Conservation (phyloP, 257 asterid genomes). For the Solanum sejunctum region DNA sequence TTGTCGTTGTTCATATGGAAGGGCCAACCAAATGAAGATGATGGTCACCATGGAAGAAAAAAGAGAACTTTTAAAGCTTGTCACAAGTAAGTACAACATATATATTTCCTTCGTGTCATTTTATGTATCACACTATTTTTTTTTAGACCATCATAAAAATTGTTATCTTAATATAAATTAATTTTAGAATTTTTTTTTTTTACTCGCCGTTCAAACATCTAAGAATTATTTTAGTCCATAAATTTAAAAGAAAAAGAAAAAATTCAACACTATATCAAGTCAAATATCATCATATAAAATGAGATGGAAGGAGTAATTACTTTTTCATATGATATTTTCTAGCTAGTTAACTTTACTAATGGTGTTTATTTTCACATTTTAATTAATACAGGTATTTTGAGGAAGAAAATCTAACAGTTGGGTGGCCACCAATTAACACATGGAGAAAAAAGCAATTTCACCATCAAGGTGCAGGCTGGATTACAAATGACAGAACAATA, state of each 20-base stretch:
- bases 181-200: too few species aligned
- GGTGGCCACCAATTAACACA: slow-evolving; percentile 38
- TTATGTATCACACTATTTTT: too few species aligned
- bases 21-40: slow-evolving; percentile 25
- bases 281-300: too few species aligned
- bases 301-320: too few species aligned
- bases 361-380: neutral
- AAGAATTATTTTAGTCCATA: too few species aligned
- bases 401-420: slow-evolving; percentile 9
- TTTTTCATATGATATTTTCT: too few species aligned
- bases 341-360: neutral
- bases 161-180: too few species aligned
- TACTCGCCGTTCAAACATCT: too few species aligned
- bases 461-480: slow-evolving; percentile 6
- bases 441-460: slow-evolving; percentile 20
- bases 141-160: too few species aligned
- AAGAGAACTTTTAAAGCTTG: neutral
- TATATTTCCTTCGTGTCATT: too few species aligned
- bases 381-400: slow-evolving; percentile 7
- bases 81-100: slow-evolving; percentile 4
- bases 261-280: too few species aligned
- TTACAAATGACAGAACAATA: neutral
- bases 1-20: slow-evolving; percentile 33
- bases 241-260: too few species aligned
- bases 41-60: neutral